Evolutionary conservation across 2,329 filamentous ascomycete species (phyloP).

Genomic region (Talaromyces sp.): DNA sequence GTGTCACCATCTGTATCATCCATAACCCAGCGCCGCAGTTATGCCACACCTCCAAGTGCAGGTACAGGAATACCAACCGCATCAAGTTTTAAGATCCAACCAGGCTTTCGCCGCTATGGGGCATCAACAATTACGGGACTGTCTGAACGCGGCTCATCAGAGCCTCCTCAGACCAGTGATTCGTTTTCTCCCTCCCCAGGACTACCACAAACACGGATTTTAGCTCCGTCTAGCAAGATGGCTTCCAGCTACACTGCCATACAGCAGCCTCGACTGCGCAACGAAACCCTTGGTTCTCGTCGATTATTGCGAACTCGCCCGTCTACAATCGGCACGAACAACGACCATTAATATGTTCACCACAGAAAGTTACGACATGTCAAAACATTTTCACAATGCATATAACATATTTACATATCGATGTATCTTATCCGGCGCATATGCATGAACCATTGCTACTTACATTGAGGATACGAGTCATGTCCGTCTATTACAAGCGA

Average conservation of each 20-base stretch:
- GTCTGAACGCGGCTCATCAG: constrained; percentile 23
- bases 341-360: constrained; percentile 1
- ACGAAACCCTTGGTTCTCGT: constrained; percentile 36
- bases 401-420: constrained; percentile 4
- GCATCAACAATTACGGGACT: constrained; percentile 24
- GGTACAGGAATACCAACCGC: constrained; percentile 33
- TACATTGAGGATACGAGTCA: constrained; percentile 2
- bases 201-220: constrained; percentile 31
- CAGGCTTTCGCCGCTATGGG: constrained; percentile 41
- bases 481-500: neutral
- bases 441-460: neutral
- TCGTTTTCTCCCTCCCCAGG: constrained; percentile 23
- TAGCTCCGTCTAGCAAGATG: constrained; percentile 33
- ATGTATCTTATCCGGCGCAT: neutral
- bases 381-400: constrained; percentile 1
- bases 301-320: constrained; percentile 32
- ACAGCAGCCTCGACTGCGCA: constrained; percentile 29
- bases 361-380: neutral
- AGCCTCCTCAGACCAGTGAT: constrained; percentile 20
- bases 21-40: constrained; percentile 36
- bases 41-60: constrained; percentile 28
- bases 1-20: constrained; percentile 33
- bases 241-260: constrained; percentile 40
- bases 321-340: constrained; percentile 15
- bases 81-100: constrained; percentile 40